These are phyloP conservation scores for Acanthamoeba quina DNA, from an alignment of 208 protist species.

Conservation along the genomic window DNA sequence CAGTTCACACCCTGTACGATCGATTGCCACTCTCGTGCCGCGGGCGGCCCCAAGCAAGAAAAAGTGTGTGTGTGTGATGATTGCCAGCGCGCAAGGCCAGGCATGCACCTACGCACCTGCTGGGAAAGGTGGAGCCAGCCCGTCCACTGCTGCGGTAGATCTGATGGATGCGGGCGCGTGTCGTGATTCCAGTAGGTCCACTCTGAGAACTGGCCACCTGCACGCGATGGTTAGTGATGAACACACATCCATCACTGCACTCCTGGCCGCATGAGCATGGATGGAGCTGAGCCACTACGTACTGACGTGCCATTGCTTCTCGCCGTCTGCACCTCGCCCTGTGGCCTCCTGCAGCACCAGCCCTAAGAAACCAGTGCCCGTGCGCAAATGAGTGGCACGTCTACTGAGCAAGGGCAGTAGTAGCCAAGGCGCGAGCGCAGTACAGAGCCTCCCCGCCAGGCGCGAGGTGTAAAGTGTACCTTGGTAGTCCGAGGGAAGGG, in stretches of 20 bases:
- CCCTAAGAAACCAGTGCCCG: neutral
- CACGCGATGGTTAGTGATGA: neutral
- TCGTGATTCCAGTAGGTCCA: conserved; percentile 46
- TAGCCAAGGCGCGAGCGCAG: neutral
- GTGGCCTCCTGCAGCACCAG: neutral
- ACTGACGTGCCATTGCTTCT: conserved; percentile 29
- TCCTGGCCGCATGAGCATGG: neutral
- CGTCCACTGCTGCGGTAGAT: conserved; percentile 24
- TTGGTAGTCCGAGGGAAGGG: neutral
- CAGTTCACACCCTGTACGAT: too few species aligned
- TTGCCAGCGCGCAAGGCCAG: neutral
- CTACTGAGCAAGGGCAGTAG: neutral
- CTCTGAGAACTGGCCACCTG: neutral
- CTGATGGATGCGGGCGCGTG: neutral
- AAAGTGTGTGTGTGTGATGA: too few species aligned
- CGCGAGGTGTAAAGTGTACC: neutral
- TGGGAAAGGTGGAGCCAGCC: conserved; percentile 1
- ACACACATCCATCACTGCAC: neutral
- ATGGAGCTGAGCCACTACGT: neutral
- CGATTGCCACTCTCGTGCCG: too few species aligned
- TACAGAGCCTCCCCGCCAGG: neutral
- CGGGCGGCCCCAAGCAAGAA: too few species aligned
- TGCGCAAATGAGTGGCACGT: neutral
- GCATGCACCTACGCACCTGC: neutral
- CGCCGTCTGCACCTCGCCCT: neutral